Evolutionary conservation across 164 flowering plant genomes (phyloP), one percentile per base, ranked within the genome.

Genomic region (Macadamia tetraphylla): DNA sequence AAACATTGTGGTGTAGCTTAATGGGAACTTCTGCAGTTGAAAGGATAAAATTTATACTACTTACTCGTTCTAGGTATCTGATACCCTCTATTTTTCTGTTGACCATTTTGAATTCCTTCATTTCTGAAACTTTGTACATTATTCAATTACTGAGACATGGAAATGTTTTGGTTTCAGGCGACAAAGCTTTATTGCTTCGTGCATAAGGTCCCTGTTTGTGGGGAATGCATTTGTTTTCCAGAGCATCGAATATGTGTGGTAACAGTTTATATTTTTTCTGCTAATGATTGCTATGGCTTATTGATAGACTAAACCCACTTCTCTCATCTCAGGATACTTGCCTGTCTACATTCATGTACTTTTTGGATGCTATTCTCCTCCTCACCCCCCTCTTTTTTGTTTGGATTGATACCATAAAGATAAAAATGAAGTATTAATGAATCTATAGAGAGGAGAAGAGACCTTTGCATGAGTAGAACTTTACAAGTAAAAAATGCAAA

Each of bases 221-320:
- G 99, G 71, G 97, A 89, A 79, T 95, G 99, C 83, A 87, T 95
- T 63, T 95, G 99, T 83, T 92, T 87, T 44, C 88, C 87, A 1
- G 98, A 95, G 86, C 98, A 95, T 71, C 94, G 84, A 76, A 86
- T 91, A 64, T 95, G 99, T 56, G 98, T 92, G 89, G 99, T 95
- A 87, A 64, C 29, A 58, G n/a, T 4, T 68, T 63, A 23, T 49
- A 42, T 35, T 46, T 46, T 46, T 46, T 1, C 51, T 43, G 48
- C 4, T 53, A 1, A n/a, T 53, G 1, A 35, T 2, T 35, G 57
- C 18, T 53, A 53, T 53, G 6, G 6, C 57, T 14, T 53, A 23
- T 23, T 23, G 23, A 23, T 23, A 23, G 23, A 23, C 23, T 23
- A 23, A 23, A 23, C 23, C 23, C 23, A 23, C 23, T 23, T 23